Evolutionary conservation across 2,329 filamentous ascomycete genomes (phyloP), one percentile per base, ranked within the genome.

Genomic region (Triangularia verruculosa): DNA sequence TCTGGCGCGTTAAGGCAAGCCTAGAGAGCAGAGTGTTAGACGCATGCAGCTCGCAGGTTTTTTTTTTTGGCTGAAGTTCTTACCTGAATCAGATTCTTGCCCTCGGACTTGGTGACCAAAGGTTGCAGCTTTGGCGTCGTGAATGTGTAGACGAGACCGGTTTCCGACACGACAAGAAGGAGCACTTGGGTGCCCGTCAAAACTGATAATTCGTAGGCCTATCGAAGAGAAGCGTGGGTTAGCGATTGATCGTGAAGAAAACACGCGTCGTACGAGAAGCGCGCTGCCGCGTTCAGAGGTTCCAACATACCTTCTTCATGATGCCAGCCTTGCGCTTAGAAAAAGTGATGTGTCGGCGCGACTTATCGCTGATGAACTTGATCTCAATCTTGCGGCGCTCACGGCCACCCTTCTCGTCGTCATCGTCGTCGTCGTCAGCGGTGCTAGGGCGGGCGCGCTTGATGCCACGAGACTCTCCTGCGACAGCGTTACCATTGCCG

Each of bases 331-430:
- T 99, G 78, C 95, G 92, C 88, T 99, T 99, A 72, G 94, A 98
- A 79, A 99, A 98, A 74, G 95, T 98, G 77, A 98, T 99, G 83
- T 99, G 95, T 68, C 95, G 91, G 81, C 95, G 93, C 81, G 94
- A 98, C 84, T 99, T 99, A 82, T 99, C 95, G 80, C 93, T 94
- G 79, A 99, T 99, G 82, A 99, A 99, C 86, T 99, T 99, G 83
- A 99, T 99, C 81, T 99, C 95, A 74, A 99, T 99, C 90, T 99
- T 99, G 82, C 95, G 89, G 76, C 95, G 90, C 86, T 98, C 95
- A 79, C 95, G 93, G 75, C 93, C 93, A 68, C 92, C 92, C 87
- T 98, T 98, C 79, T 97, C 94, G 72, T 97, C 93, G 72, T 98
- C 93, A 69, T 98, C 95, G 70, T 98, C 94, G 70, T 98, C 95